phyloP scores from a whole-genome alignment of 2,329 filamentous ascomycete species.

The Hymenoscyphus fraxineus region DNA sequence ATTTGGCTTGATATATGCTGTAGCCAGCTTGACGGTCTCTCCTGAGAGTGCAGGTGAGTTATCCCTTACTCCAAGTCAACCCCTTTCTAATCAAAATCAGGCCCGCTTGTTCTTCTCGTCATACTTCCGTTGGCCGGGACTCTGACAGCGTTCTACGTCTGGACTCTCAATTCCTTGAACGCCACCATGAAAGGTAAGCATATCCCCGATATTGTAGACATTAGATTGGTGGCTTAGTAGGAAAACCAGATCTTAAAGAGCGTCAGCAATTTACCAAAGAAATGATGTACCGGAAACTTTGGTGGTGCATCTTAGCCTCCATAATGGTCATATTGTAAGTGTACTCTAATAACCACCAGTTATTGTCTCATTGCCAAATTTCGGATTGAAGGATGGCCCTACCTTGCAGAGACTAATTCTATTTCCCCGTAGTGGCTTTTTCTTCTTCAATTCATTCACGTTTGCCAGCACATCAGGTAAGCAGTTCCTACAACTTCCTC shows the following conservation, averaged over 20 bases:
- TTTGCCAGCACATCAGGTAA: slow-evolving; percentile 54
- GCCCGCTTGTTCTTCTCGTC: slow-evolving; percentile 86
- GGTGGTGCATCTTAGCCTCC: slow-evolving; percentile 93
- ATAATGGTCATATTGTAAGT: slow-evolving; percentile 81
- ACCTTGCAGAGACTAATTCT: not conserved
- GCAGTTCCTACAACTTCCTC: not conserved
- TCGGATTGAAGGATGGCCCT: too few relatives aligned
- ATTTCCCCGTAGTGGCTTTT: slow-evolving; percentile 58
- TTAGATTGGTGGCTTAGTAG: not conserved
- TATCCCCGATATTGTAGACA: not conserved
- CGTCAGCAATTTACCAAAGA: slow-evolving; percentile 93
- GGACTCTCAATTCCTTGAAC: slow-evolving; percentile 95
- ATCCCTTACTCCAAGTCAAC: not conserved
- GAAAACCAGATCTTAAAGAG: slow-evolving; percentile 68
- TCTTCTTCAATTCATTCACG: slow-evolving; percentile 96
- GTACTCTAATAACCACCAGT: not conserved
- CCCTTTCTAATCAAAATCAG: slow-evolving; percentile 38
- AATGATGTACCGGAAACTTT: slow-evolving; percentile 94
- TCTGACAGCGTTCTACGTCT: slow-evolving; percentile 94
- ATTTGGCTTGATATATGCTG: slow-evolving; percentile 89
- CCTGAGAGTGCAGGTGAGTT: slow-evolving; percentile 73
- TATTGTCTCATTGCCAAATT: not conserved
- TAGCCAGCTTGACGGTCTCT: slow-evolving; percentile 83
- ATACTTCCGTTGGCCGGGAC: slow-evolving; percentile 89
- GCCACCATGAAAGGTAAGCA: slow-evolving; percentile 70